Conservation (phyloP, 345 rosid genomes). For the Xanthoceras sorbifolium region DNA sequence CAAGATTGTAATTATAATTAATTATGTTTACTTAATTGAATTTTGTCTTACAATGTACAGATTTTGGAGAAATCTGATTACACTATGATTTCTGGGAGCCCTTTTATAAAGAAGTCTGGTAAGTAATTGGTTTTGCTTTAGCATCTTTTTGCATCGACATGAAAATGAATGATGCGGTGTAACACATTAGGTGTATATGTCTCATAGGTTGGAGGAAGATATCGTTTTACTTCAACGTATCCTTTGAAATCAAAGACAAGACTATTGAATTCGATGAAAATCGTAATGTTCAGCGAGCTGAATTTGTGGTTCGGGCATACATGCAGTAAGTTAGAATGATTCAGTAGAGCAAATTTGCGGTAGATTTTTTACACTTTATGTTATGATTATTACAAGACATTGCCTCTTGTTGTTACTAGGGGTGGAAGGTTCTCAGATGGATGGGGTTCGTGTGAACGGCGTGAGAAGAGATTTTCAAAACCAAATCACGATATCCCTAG, state of each 20-base stretch:
- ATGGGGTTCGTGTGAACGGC: constrained; percentile 94
- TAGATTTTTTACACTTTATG: background rate
- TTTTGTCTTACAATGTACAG: constrained; percentile 39
- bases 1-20: background rate
- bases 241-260: constrained; percentile 89
- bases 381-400: background rate
- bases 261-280: constrained; percentile 86
- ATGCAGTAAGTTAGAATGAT: constrained; percentile 71
- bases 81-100: constrained; percentile 83
- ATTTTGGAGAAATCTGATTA: constrained; percentile 89
- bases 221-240: constrained; percentile 86
- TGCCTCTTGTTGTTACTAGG: constrained; percentile 33
- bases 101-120: constrained; percentile 94
- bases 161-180: constrained; percentile 12
- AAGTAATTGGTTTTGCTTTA: constrained; percentile 9
- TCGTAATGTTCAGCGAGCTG: constrained; percentile 90
- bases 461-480: constrained; percentile 78
- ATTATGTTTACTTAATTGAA: background rate
- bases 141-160: background rate
- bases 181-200: constrained; percentile 17
- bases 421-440: constrained; percentile 91
- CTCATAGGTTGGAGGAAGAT: constrained; percentile 95
- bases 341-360: background rate
- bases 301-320: constrained; percentile 76
- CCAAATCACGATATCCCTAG: constrained; percentile 94